A percentile compares a stretch with the other conserved stretches of the same genome.
Evolutionary conservation across 306 rosid genomes (phyloP).

Genomic region (Lathyrus aphaca): DNA sequence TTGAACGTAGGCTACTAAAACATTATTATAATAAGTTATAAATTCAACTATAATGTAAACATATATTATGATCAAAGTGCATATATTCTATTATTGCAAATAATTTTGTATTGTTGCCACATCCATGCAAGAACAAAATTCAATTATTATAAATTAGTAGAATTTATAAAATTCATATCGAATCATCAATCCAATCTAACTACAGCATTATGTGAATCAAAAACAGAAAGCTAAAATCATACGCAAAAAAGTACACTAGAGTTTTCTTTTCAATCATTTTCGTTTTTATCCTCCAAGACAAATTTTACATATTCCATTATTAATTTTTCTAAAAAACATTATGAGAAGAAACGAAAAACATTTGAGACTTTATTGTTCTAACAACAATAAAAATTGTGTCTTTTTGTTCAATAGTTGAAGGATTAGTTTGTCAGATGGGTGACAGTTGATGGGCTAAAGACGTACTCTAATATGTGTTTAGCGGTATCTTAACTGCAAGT

Average conservation of each 20-base stretch:
- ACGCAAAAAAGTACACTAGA: slow-evolving; percentile 19
- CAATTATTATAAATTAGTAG: slow-evolving; percentile 5
- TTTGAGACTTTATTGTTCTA: not conserved
- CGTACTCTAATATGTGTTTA: no score
- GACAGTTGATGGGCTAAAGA: no score
- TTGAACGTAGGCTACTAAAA: no score
- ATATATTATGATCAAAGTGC: no score
- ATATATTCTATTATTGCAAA: slow-evolving; percentile 17
- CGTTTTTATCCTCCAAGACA: not conserved
- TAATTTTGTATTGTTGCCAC: slow-evolving; percentile 18
- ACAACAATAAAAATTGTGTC: slow-evolving; percentile 10
- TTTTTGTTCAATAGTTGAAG: slow-evolving; percentile 2
- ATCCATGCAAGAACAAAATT: slow-evolving; percentile 2
- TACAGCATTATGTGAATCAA: not conserved
- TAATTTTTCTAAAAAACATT: not conserved
- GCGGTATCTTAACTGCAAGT: no score
- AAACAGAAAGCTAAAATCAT: not conserved
- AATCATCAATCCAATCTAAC: slow-evolving; percentile 20
- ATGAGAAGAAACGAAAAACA: not conserved
- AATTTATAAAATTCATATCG: slow-evolving; percentile 5
- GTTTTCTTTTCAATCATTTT: slow-evolving; percentile 21
- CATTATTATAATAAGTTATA: no score
- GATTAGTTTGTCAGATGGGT: slow-evolving; percentile 33
- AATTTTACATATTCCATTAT: not conserved
- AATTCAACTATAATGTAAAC: no score